Conservation (phyloP, 495 filamentous ascomycete genomes). For the Massariosphaeria phaeospora region DNA sequence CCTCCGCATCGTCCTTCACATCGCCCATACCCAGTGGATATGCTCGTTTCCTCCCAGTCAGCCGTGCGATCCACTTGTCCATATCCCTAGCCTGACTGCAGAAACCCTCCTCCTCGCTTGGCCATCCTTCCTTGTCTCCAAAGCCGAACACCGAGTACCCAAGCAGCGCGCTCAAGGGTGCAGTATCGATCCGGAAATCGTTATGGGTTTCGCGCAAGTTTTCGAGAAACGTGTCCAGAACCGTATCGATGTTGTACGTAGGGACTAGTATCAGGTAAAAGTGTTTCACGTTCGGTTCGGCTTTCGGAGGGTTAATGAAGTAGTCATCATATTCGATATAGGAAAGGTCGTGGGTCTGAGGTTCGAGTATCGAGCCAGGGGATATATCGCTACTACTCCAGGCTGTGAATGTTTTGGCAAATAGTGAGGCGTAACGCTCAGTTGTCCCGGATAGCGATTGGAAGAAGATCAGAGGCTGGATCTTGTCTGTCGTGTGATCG, state of each 20-base stretch:
- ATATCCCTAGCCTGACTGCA: constrained; percentile 84
- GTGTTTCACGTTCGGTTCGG: constrained; percentile 53
- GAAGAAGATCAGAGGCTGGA: constrained; percentile 81
- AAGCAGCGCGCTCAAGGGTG: constrained; percentile 65
- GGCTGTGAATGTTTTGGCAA: constrained; percentile 50
- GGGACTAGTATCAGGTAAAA: constrained; percentile 82
- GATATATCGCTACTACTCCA: constrained; percentile 14
- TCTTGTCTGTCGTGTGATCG: constrained; percentile 38
- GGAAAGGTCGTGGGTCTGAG: constrained; percentile 71
- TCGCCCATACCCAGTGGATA: constrained; percentile 87
- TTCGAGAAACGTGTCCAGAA: constrained; percentile 72
- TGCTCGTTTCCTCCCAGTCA: constrained; percentile 72
- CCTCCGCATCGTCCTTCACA: constrained; percentile 63
- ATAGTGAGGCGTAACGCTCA: constrained; percentile 57
- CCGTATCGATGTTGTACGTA: constrained; percentile 87
- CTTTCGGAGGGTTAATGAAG: constrained; percentile 58
- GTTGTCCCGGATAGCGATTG: constrained; percentile 79
- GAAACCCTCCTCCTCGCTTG: constrained; percentile 81
- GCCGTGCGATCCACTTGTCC: constrained; percentile 91
- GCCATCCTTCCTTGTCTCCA: constrained; percentile 87
- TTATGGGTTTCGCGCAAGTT: constrained; percentile 88
- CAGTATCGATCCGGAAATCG: constrained; percentile 92
- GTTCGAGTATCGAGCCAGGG: constrained; percentile 42
- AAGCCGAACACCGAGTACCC: constrained; percentile 94
- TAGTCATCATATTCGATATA: constrained; percentile 88